A percentile compares a stretch with the other conserved stretches of the same genome.
Evolutionary conservation across 2,329 filamentous ascomycete species (phyloP).

Genomic region (Trichoderma hamatum): DNA sequence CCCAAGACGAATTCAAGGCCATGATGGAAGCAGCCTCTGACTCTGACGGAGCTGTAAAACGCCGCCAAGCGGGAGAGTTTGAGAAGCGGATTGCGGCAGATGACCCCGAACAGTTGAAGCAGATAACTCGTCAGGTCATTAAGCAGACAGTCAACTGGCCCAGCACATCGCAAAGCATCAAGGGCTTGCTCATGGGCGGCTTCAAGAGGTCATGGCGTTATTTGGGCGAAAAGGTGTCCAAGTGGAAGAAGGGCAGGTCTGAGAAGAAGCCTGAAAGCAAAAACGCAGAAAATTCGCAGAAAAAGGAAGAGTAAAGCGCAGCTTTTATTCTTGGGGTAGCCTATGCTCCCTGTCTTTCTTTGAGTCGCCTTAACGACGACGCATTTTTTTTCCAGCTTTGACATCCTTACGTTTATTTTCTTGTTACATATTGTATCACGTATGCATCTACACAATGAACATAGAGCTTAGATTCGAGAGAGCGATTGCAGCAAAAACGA

Average conservation of each 20-base stretch:
- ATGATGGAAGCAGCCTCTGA: constrained; percentile 81
- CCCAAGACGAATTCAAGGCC: constrained; percentile 77
- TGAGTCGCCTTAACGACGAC: neutral
- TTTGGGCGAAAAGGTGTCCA: constrained; percentile 76
- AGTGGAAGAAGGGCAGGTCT: constrained; percentile 56
- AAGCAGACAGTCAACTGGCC: constrained; percentile 91
- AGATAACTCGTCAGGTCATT: constrained; percentile 75
- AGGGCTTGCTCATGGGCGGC: constrained; percentile 81
- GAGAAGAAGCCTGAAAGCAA: constrained; percentile 33
- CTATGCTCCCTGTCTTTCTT: neutral
- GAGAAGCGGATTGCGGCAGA: constrained; percentile 81
- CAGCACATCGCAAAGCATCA: constrained; percentile 82
- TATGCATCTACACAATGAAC: constrained; percentile 16
- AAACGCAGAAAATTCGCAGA: constrained; percentile 25
- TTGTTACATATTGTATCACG: neutral
- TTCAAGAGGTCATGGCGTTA: constrained; percentile 72
- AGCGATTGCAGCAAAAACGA: neutral
- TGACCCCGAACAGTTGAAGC: constrained; percentile 65
- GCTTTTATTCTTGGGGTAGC: neutral
- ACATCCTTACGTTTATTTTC: neutral
- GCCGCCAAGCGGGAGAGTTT: constrained; percentile 79
- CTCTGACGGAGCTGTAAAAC: constrained; percentile 68
- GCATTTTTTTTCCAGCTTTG: neutral
- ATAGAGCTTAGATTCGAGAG: constrained; percentile 19
- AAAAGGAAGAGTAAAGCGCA: constrained; percentile 7